These are phyloP conservation scores for Magnaporthiopsis incrustans DNA, from an alignment of 2,329 filamentous ascomycete genomes.

Conservation along the genomic window DNA sequence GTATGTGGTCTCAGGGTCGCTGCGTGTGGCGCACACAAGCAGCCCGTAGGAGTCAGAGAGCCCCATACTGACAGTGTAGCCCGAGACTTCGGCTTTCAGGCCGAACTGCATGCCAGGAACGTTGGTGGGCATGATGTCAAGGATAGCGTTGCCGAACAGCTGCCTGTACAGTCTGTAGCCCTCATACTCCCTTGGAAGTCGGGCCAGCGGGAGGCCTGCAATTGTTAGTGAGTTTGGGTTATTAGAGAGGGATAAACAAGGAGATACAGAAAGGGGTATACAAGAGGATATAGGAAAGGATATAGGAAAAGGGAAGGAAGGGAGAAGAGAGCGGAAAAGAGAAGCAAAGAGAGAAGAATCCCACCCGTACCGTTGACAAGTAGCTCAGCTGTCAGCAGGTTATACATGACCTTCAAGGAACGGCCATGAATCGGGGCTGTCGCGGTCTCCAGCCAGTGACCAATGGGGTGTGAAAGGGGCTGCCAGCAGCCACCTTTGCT, in stretches of 20 bases:
- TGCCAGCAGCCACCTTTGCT: constrained; percentile 6
- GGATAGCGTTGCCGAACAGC: constrained; percentile 32
- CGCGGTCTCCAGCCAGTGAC: constrained; percentile 17
- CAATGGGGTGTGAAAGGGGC: background rate
- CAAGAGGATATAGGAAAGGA: background rate
- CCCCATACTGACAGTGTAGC: constrained; percentile 28
- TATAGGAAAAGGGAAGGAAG: background rate
- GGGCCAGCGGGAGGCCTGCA: constrained; percentile 27
- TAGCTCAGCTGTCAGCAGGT: constrained; percentile 42
- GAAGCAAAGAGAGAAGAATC: background rate
- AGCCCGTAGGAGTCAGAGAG: constrained; percentile 18
- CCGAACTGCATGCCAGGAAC: constrained; percentile 32
- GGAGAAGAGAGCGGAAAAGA: background rate
- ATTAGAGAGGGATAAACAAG: background rate
- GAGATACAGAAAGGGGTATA: too few relatives aligned
- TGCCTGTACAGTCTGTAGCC: constrained; percentile 27
- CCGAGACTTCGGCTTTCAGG: constrained; percentile 21
- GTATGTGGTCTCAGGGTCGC: constrained; percentile 4
- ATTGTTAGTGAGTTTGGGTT: too few relatives aligned
- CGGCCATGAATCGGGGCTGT: background rate
- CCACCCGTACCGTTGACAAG: constrained; percentile 36
- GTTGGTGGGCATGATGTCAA: constrained; percentile 36
- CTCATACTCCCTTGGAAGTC: constrained; percentile 38
- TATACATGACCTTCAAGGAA: constrained; percentile 32
- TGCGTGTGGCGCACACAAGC: constrained; percentile 20